A percentile compares a stretch with the other conserved stretches of the same genome.
phyloP scores from a whole-genome alignment of 2,329 filamentous ascomycete species.

The Pseudodiploospora longispora region DNA sequence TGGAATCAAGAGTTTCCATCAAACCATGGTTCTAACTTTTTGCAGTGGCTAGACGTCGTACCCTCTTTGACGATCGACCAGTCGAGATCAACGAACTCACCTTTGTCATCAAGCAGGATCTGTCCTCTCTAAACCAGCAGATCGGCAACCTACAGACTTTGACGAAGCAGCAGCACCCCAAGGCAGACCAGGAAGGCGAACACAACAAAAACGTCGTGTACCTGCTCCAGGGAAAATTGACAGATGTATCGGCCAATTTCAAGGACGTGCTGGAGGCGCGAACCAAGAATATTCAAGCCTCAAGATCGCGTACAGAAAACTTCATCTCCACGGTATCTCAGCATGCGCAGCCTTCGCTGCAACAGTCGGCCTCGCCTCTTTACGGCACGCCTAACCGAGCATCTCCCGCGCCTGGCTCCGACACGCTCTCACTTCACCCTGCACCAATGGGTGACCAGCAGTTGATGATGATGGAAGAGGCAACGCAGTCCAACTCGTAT shows the following conservation, averaged over 20 bases:
- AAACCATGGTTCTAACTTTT: constrained; percentile 6
- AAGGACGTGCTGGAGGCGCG: constrained; percentile 94
- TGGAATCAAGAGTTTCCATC: not conserved
- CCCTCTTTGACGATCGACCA: constrained; percentile 91
- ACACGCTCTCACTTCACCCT: constrained; percentile 74
- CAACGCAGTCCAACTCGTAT: constrained; percentile 75
- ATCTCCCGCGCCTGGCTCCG: constrained; percentile 57
- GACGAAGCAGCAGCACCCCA: constrained; percentile 68
- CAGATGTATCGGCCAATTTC: constrained; percentile 89
- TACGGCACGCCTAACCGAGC: constrained; percentile 71
- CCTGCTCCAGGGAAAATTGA: constrained; percentile 81
- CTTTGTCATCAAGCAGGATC: constrained; percentile 95
- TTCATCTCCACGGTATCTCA: constrained; percentile 87
- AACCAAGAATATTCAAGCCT: constrained; percentile 96
- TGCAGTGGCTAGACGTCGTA: constrained; percentile 85
- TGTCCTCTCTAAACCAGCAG: constrained; percentile 74
- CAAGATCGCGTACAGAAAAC: constrained; percentile 84
- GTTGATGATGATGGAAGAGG: constrained; percentile 87
- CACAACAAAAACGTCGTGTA: constrained; percentile 98
- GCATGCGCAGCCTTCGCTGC: constrained; percentile 59
- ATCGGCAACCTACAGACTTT: constrained; percentile 77
- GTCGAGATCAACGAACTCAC: constrained; percentile 97
- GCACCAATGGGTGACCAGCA: constrained; percentile 64
- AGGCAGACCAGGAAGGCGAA: constrained; percentile 74
- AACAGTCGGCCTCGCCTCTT: constrained; percentile 73